Base-by-base conservation (phyloP, 345 rosid species). In the thale cress (Arabidopsis thaliana) region DNA sequence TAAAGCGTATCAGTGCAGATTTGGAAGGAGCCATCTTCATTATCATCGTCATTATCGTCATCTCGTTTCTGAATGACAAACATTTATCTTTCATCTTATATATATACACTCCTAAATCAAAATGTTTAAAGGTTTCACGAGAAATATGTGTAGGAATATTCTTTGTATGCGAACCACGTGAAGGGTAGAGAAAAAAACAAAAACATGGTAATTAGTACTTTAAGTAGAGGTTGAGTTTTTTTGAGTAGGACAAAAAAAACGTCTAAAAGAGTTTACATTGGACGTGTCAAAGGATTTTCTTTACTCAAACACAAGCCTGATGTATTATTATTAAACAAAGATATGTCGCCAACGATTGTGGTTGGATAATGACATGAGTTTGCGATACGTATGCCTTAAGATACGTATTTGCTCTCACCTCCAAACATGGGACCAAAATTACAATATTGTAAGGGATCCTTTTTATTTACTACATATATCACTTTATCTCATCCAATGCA, bases 21-120 rank as follows among this genome's bases (percentile, higher is more conserved):
- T 83, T 88, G 16, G 96, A 87, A 76, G 94, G 86, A 67, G 85
- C 34, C 74, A 80, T 76, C 82, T 85, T 95, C 78, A 80, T 75
- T 7, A 76, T 23, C 68, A 59, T 67, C 53, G 11, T 74, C 69
- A 30, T 28, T 58, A 85, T 80, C 75, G 81, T 72, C 55, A 41
- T 78, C 73, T 13, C 69, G 53, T 78, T 72, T 60, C 59, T 66
- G 11, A 59, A 0, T 37, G 72, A 59, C 33, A 59, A 51, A 44
- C 64, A 78, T 74, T 80, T 78, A 45, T 82, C 88, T 52, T 68
- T 86, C 93, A 84, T 85, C 51, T 57, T 69, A 33, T 41, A 67
- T 69, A 67, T 69, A 25, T 45, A 52, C 23, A 66, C 59, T 58
- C 50, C 69, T 69, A 74, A 67, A 20, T 28, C 6, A 75, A 69